Evolutionary conservation across 345 rosid genomes (phyloP).

Genomic region (Dovyalis caffra): DNA sequence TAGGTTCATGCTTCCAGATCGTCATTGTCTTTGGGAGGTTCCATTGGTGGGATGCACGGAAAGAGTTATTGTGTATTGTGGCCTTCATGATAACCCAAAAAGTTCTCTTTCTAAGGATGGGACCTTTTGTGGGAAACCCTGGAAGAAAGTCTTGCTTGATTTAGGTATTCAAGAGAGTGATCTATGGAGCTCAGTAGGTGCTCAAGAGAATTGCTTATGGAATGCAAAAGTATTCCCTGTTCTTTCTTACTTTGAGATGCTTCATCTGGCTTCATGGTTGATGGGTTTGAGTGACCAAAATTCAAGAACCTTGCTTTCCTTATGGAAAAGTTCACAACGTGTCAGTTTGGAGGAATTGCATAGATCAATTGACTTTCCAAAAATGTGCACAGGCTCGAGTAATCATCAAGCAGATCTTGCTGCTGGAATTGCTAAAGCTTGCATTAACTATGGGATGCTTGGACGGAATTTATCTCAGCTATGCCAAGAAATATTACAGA

Average conservation of each 20-base stretch:
- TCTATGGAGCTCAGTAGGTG: slow-evolving; percentile 56
- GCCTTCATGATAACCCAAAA: slow-evolving; percentile 96
- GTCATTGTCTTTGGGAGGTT: slow-evolving; percentile 98
- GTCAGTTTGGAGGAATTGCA: slow-evolving; percentile 97
- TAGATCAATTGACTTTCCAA: slow-evolving; percentile 76
- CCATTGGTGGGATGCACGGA: slow-evolving; percentile 69
- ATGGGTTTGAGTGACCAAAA: slow-evolving; percentile 69
- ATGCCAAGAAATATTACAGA: slow-evolving; percentile 83
- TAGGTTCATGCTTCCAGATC: slow-evolving; percentile 86
- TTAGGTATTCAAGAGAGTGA: slow-evolving; percentile 69
- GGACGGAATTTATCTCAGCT: slow-evolving; percentile 79
- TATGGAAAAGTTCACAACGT: slow-evolving; percentile 76
- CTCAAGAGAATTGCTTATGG: slow-evolving; percentile 84
- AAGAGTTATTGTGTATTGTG: slow-evolving; percentile 77
- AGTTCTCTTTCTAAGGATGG: slow-evolving; percentile 55
- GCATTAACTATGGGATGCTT: slow-evolving; percentile 84
- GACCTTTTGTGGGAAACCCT: slow-evolving; percentile 93
- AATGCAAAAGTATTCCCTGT: slow-evolving; percentile 84
- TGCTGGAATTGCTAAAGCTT: slow-evolving; percentile 87
- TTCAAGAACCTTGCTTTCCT: slow-evolving; percentile 39
- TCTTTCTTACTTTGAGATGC: slow-evolving; percentile 75
- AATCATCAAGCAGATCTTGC: slow-evolving; percentile 95
- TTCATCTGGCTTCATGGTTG: slow-evolving; percentile 74
- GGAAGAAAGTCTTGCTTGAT: slow-evolving; percentile 68
- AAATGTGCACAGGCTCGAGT: slow-evolving; percentile 81